Conservation (phyloP, 2,329 filamentous ascomycete genomes). For the Colletotrichum eremochloae region DNA sequence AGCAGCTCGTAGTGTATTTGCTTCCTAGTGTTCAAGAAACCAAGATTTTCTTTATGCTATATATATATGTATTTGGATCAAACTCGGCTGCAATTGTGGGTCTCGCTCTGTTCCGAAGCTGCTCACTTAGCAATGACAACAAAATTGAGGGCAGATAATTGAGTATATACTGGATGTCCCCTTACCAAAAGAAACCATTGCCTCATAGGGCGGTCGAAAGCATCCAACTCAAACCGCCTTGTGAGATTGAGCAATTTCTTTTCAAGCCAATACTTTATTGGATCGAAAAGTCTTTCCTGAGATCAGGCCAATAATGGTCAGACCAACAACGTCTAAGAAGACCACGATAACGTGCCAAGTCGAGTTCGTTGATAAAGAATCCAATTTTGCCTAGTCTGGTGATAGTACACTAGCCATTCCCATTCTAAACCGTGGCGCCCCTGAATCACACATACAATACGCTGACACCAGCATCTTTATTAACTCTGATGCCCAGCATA, state of each 20-base stretch:
- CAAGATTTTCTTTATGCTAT: no score
- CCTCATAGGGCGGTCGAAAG: not conserved
- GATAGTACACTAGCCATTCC: constrained; percentile 40
- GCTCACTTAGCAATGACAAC: not conserved
- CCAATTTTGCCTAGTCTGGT: constrained; percentile 41
- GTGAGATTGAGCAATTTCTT: not conserved
- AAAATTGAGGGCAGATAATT: not conserved
- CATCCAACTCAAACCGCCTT: not conserved
- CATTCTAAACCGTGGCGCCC: constrained; percentile 41
- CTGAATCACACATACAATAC: constrained; percentile 37
- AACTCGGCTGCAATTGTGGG: not conserved
- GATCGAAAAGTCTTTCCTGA: not conserved
- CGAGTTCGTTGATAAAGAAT: constrained; percentile 37
- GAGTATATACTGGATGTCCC: not conserved
- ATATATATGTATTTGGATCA: not conserved
- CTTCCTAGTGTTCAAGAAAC: no score
- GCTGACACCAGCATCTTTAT: constrained; percentile 16
- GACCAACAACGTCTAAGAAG: not conserved
- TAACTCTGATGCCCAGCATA: constrained; percentile 10
- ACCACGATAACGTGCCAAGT: not conserved
- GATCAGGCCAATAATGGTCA: not conserved
- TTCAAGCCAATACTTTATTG: not conserved
- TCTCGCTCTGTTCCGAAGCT: no score
- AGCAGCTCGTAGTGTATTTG: not conserved
- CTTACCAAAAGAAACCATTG: not conserved